Evolutionary conservation across 371 early-diverging fungal species (phyloP).

Genomic region (Parasitella parasitica): DNA sequence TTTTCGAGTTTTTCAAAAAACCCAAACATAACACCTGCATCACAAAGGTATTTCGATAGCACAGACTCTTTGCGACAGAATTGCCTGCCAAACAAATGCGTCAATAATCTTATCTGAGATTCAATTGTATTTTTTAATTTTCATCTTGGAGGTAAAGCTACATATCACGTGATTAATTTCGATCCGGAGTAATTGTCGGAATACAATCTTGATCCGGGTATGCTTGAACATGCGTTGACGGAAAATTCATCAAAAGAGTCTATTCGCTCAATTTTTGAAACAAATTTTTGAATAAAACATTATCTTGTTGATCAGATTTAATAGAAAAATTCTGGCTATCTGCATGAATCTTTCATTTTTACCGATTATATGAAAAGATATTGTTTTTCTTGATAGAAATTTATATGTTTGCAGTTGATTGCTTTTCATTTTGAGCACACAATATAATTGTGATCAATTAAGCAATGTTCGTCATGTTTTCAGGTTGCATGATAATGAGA

Average conservation of each 20-base stretch:
- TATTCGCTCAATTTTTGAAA: no score
- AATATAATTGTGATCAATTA: no score
- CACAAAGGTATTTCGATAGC: slow-evolving; percentile 9
- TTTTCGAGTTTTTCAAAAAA: not conserved
- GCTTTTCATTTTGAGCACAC: not conserved
- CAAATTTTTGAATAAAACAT: no score
- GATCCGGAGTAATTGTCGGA: not conserved
- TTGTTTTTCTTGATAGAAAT: no score
- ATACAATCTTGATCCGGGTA: no score
- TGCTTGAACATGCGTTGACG: no score
- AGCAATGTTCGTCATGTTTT: not conserved
- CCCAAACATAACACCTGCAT: slow-evolving; percentile 1
- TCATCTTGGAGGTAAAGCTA: not conserved
- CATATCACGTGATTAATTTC: not conserved
- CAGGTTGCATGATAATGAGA: not conserved
- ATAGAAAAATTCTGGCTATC: no score
- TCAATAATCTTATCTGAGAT: slow-evolving; percentile 1
- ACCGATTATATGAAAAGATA: no score
- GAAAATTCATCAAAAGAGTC: no score
- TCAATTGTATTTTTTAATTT: not conserved
- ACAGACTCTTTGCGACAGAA: not conserved
- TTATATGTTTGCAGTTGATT: not conserved
- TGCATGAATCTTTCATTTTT: no score
- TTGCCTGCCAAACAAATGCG: not conserved
- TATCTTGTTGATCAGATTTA: no score